These are phyloP conservation scores for Nitzschia sp. DNA, from an alignment of 108 stramenopile genomes.

Conservation along the genomic window DNA sequence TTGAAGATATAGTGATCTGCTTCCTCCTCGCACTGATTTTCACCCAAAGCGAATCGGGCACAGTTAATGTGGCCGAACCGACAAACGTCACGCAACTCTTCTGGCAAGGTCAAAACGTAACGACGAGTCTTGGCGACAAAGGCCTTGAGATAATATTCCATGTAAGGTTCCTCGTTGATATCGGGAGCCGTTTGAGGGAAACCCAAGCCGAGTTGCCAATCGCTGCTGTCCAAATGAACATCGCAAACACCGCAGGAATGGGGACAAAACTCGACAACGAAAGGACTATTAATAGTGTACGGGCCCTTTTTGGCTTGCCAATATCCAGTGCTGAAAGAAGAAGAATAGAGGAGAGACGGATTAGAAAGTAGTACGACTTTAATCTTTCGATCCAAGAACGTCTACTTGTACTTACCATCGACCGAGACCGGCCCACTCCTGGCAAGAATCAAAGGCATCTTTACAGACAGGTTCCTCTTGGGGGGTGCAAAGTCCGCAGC, in stretches of 20 bases:
- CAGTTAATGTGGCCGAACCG: constrained; percentile 22
- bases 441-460: constrained; percentile 6
- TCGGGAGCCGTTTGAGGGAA: constrained; percentile 25
- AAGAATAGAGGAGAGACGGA: not conserved
- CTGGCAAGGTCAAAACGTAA: constrained; percentile 13
- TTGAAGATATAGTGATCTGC: constrained; percentile 21
- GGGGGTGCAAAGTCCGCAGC: constrained; percentile 8
- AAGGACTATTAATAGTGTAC: constrained; percentile 8
- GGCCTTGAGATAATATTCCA: constrained; percentile 6
- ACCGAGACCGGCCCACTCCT: constrained; percentile 23
- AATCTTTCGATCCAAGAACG: not conserved
- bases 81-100: constrained; percentile 12
- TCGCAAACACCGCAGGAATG: constrained; percentile 22
- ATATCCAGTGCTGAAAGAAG: constrained; percentile 16
- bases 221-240: constrained; percentile 22
- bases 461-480: not conserved
- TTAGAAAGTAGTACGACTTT: too few relatives aligned
- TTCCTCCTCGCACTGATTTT: constrained; percentile 1
- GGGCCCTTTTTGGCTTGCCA: constrained; percentile 20
- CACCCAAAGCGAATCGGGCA: constrained; percentile 19
- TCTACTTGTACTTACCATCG: constrained; percentile 12
- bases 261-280: constrained; percentile 31
- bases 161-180: constrained; percentile 3
- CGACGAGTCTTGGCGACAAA: constrained; percentile 12
- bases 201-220: constrained; percentile 14